These are phyloP conservation scores for Westerdykella aurantiaca DNA, from an alignment of 2,329 filamentous ascomycete genomes.

Conservation along the genomic window DNA sequence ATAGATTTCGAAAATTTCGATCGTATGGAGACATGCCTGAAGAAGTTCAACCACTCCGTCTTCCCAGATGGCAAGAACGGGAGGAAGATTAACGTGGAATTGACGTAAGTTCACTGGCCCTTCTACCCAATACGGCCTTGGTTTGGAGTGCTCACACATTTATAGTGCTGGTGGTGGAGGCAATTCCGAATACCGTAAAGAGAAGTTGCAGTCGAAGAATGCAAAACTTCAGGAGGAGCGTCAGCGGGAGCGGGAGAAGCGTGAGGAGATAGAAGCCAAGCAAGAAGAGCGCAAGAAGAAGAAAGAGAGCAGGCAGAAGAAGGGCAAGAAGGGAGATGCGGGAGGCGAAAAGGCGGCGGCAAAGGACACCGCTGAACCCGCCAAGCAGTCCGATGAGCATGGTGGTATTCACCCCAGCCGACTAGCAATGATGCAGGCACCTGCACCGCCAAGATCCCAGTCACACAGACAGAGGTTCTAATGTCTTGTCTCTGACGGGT, in stretches of 20 bases:
- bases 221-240: conserved; percentile 69
- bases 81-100: conserved; percentile 84
- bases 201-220: conserved; percentile 83
- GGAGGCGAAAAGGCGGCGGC: conserved; percentile 7
- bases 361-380: conserved; percentile 12
- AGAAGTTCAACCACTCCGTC: conserved; percentile 79
- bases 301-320: conserved; percentile 28
- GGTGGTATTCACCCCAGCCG: conserved; percentile 35
- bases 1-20: conserved; percentile 83
- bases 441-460: neutral
- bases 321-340: conserved; percentile 7
- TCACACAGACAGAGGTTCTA: neutral
- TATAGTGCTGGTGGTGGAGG: conserved; percentile 75
- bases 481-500: neutral
- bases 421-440: conserved; percentile 31
- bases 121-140: neutral
- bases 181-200: conserved; percentile 64
- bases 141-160: conserved; percentile 2
- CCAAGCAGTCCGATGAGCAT: conserved; percentile 13
- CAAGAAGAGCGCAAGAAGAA: conserved; percentile 38
- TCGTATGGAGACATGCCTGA: conserved; percentile 87
- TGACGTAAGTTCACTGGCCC: conserved; percentile 58
- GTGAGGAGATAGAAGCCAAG: conserved; percentile 38
- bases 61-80: conserved; percentile 59
- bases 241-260: conserved; percentile 46